Base-by-base conservation (phyloP, 768 basidiomycete genomes). In the Lentinula raphanica region DNA sequence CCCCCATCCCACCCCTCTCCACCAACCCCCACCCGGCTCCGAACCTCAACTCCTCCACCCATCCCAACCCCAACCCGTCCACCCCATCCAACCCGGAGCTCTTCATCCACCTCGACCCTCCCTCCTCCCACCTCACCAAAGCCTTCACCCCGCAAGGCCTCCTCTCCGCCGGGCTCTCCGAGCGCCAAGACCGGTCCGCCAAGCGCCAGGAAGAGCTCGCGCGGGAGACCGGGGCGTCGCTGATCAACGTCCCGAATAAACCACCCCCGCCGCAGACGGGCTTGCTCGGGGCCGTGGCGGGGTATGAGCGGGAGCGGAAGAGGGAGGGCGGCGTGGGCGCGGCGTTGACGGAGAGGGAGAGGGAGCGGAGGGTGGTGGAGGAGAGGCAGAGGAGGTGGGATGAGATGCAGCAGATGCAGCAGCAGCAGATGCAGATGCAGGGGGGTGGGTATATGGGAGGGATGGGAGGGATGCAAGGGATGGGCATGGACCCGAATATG, bases 281-380 rank as follows among this genome's bases (percentile, higher is more conserved):
- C 38, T 80, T 98, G 42, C 85, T 99, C 49, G 97, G 97, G 17
- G 96, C 96, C 2, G 94, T 98, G 65, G 94, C 94, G 42, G 92
- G 90, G 8, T 94, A 97, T 69, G 94, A 99, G 71, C 83, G 92
- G 54, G 96, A 98, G 58, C 80, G 93, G 60, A 93, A 96, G 67
- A 86, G 94, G 28, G 94, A 96, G 59, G 95, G 97, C 53, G 96
- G 96, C 36, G 85, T 98, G 17, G 97, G 96, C 51, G 94, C 95
- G 25, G 84, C 94, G 2, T 74, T 99, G 65, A 98, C 97, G 0
- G 95, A 98, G 74, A 85, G 94, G 35, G 96, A 98, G 72, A 83
- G 95, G 42, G 95, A 98, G 66, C 90, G 91, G 69, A 81, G 96
- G 32, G 61, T 93, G 35, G 95, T 92, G 6, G 96, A 98, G 73